These are phyloP conservation scores for Rhodotorula sp. DNA, from an alignment of 1,284 basidiomycete genomes.

Conservation along the genomic window DNA sequence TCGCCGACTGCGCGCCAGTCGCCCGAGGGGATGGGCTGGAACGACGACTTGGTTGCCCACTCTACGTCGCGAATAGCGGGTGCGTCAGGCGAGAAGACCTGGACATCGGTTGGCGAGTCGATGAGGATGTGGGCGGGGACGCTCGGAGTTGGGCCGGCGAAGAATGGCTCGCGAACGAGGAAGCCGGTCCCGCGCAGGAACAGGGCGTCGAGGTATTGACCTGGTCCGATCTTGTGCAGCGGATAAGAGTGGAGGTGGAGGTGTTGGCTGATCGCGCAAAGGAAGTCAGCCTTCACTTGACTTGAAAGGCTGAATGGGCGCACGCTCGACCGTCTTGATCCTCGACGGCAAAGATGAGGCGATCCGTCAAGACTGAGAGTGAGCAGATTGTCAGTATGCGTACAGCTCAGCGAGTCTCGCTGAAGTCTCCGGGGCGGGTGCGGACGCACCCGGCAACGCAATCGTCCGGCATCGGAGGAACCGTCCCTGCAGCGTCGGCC, in stretches of 20 bases:
- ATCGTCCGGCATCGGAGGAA: not conserved
- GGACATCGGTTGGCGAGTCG: conserved; percentile 42
- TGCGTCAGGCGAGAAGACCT: not conserved
- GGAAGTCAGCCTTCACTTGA: not conserved
- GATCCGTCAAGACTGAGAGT: not conserved
- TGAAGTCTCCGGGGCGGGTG: too few species aligned
- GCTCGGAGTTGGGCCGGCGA: conserved; percentile 23
- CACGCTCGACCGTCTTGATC: conserved; percentile 1
- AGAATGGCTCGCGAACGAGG: conserved; percentile 51
- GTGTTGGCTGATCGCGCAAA: not conserved
- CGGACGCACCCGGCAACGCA: not conserved
- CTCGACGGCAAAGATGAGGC: not conserved
- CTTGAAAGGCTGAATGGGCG: too few species aligned
- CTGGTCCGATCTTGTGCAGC: conserved; percentile 23
- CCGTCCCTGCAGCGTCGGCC: not conserved
- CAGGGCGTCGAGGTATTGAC: conserved; percentile 45
- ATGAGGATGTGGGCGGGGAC: conserved; percentile 44
- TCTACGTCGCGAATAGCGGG: not conserved
- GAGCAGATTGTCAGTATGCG: too few species aligned
- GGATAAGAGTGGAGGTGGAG: conserved; percentile 50
- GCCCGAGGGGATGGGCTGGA: not conserved
- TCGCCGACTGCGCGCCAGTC: conserved; percentile 6
- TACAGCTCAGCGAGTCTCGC: too few species aligned
- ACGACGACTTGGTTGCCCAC: conserved; percentile 1
- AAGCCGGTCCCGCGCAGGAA: conserved; percentile 49